Conservation (phyloP, 2,329 filamentous ascomycete species). For the Neocucurbitaria cava region DNA sequence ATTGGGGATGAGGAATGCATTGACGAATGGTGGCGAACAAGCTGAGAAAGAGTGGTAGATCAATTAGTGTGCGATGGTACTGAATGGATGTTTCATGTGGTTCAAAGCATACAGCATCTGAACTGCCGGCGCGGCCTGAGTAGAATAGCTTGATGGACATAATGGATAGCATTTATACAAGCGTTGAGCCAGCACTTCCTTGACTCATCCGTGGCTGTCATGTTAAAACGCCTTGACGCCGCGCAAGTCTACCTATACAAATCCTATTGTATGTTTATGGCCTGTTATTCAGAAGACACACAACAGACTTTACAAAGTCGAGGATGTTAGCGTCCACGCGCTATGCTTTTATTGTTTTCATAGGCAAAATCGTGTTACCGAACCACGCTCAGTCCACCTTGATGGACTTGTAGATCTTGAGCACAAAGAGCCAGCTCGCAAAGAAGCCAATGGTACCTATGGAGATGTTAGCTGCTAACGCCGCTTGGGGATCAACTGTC, state of each 20-base stretch:
- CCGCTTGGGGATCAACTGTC: neutral
- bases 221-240: slow-evolving; percentile 4
- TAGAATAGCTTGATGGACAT: neutral
- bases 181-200: neutral
- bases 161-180: neutral
- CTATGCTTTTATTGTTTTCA: neutral
- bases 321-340: neutral
- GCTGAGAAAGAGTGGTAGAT: slow-evolving; percentile 2
- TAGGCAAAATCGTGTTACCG: neutral
- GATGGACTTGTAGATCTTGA: slow-evolving; percentile 95
- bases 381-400: slow-evolving; percentile 78
- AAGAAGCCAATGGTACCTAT: slow-evolving; percentile 94
- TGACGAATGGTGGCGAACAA: neutral
- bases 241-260: slow-evolving; percentile 6
- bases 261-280: neutral
- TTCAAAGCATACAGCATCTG: no score
- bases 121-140: neutral
- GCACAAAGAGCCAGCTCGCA: slow-evolving; percentile 90
- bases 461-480: slow-evolving; percentile 11
- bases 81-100: no score
- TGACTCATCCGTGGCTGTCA: neutral
- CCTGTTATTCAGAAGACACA: neutral
- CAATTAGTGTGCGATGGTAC: neutral
- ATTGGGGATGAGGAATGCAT: slow-evolving; percentile 50
- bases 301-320: neutral